Evolutionary conservation across 768 basidiomycete species (phyloP), one percentile per base, ranked within the genome.

Genomic region (Rhodocollybia butyracea): DNA sequence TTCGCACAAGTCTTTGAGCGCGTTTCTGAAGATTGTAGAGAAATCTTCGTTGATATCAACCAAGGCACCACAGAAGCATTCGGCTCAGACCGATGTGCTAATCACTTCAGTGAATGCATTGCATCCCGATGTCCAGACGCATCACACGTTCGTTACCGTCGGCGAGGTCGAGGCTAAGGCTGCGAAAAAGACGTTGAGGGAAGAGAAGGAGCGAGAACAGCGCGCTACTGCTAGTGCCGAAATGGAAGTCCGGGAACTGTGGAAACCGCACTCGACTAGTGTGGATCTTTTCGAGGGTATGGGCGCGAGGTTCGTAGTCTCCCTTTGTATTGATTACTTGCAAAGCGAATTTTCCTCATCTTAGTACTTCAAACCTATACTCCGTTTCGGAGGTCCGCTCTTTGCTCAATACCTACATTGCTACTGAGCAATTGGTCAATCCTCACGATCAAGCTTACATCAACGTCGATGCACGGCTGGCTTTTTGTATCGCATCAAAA

Each of bases 11-110:
- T 90, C 91, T 10, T 76, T 95, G 19, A 79, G 85, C 1, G 78
- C 86, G 1, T 94, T 96, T 73, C 76, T 97, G 62, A 94, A 89
- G 66, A 64, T 80, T 17, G 75, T 80, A 17, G 89, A 91, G 58
- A 95, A 95, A 65, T 81, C 84, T 7, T 79, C 79, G 0, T 67
- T 97, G 22, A 63, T 96, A 34, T 83, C 83, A 12, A 73, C 88
- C 22, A 97, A 96, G 65, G 78, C 86, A 21, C 74, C 73, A 2
- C 76, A 74, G 58, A 77, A 79, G 57, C 76, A 76, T 43, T 67
- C 70, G 7, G 64, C 69, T 47, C 73, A 76, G 50, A 83, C 81
- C 21, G 83, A 88, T 22, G 64, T 85, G 22, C 68, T 84, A 22
- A 70, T 85, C 10, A 76, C 75, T 51, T 75, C 73, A 2, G 82